Percentiles rank a stretch among this genome's conserved stretches.
Evolutionary conservation across 129 eudicot species (phyloP).

Genomic region (Deinandra increscens): DNA sequence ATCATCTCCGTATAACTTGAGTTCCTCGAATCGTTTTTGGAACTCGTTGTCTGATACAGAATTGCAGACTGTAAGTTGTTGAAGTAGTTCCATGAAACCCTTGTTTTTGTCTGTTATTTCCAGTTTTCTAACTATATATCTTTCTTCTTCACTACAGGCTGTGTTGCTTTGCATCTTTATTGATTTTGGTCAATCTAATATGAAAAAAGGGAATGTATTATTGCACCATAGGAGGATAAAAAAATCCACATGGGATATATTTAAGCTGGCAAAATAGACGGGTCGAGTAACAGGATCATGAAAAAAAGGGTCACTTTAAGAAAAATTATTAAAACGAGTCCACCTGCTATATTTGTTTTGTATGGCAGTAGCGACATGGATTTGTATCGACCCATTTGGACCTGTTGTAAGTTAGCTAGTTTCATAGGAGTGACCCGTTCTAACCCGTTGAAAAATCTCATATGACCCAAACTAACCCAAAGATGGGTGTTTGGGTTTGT

Average conservation of each 20-base stretch:
- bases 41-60: slow-evolving; percentile 63
- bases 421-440: too few relatives aligned
- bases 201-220: background rate
- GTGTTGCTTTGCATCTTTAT: slow-evolving; percentile 36
- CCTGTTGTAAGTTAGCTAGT: too few relatives aligned
- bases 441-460: too few relatives aligned
- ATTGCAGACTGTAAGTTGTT: slow-evolving; percentile 72
- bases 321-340: too few relatives aligned
- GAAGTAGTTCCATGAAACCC: slow-evolving; percentile 71
- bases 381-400: too few relatives aligned
- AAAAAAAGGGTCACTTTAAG: too few relatives aligned
- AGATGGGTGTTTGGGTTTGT: too few relatives aligned
- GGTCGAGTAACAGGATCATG: too few relatives aligned
- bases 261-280: too few relatives aligned
- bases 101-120: slow-evolving; percentile 72
- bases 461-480: too few relatives aligned
- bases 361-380: too few relatives aligned
- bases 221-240: background rate
- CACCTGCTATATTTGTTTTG: too few relatives aligned
- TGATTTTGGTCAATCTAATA: background rate
- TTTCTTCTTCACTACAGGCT: slow-evolving; percentile 31
- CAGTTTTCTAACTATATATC: slow-evolving; percentile 47
- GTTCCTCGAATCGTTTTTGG: slow-evolving; percentile 53
- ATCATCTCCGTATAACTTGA: slow-evolving; percentile 53
- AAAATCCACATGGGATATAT: background rate